Conservation (phyloP, 805 yeast genomes). For the Monosporozyma yasuniensis region DNA sequence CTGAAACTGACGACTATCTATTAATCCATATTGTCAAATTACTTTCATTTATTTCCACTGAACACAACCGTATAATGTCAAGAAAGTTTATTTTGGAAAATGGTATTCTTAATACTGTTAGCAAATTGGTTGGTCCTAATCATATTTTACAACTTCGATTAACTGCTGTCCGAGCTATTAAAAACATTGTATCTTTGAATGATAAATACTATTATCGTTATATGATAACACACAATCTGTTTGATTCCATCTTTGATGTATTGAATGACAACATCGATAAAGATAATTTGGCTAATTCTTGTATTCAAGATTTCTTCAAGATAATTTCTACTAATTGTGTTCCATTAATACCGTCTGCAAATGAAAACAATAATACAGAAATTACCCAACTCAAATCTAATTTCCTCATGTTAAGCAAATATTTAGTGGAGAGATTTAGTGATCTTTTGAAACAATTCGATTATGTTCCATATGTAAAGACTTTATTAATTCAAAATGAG, state of each 20-base stretch:
- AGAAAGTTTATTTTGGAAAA: constrained; percentile 56
- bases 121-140: constrained; percentile 36
- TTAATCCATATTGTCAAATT: constrained; percentile 61
- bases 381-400: constrained; percentile 10
- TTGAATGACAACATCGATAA: constrained; percentile 39
- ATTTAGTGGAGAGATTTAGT: constrained; percentile 26
- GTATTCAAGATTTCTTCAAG: constrained; percentile 62
- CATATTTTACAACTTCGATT: constrained; percentile 45
- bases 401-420: constrained; percentile 22
- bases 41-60: constrained; percentile 54
- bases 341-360: constrained; percentile 3
- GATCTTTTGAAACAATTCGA: constrained; percentile 26
- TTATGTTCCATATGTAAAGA: constrained; percentile 24
- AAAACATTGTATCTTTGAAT: constrained; percentile 50
- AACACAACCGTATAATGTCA: constrained; percentile 50
- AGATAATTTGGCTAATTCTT: constrained; percentile 64
- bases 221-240: constrained; percentile 46
- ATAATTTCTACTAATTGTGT: constrained; percentile 28
- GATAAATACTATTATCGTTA: constrained; percentile 52
- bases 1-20: constrained; percentile 33
- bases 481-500: constrained; percentile 6
- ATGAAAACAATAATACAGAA: background rate
- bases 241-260: constrained; percentile 41
- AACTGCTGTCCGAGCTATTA: constrained; percentile 61
- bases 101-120: constrained; percentile 47